A percentile compares a stretch with the other conserved stretches of the same genome.
Conservation (phyloP, 306 rosid genomes). For the Luffa aegyptiaca region DNA sequence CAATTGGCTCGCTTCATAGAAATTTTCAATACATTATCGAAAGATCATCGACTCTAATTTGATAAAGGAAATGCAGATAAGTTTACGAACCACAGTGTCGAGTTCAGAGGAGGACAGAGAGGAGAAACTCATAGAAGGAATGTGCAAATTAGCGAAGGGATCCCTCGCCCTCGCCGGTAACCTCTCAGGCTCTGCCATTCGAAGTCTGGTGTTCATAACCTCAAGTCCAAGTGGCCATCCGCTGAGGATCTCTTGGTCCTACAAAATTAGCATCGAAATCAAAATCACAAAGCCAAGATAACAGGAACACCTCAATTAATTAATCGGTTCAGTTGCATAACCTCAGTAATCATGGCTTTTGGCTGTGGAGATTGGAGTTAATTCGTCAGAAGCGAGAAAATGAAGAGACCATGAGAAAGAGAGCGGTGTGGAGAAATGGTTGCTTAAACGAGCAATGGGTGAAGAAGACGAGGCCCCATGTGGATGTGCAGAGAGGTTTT, state of each 20-base stretch:
- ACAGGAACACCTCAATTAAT: not conserved
- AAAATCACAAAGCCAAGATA: not conserved
- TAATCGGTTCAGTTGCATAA: conserved; percentile 9
- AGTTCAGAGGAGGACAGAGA: conserved; percentile 77
- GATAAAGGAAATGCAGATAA: not conserved
- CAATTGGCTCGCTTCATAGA: not conserved
- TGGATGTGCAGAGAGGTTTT: not conserved
- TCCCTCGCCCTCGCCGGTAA: conserved; percentile 19
- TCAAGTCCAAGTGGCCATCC: conserved; percentile 91
- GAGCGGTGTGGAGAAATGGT: not conserved
- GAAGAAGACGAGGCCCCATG: not conserved
- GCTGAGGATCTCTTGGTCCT: conserved; percentile 38
- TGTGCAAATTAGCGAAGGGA: conserved; percentile 20
- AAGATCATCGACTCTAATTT: not conserved
- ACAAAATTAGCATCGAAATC: conserved; percentile 4
- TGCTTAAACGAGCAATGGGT: not conserved
- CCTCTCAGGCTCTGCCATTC: conserved; percentile 27
- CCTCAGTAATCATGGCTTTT: conserved; percentile 45
- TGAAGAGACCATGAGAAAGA: no score
- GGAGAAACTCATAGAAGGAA: conserved; percentile 58
- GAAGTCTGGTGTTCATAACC: conserved; percentile 28
- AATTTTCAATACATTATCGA: not conserved
- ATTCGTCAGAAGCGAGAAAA: no score
- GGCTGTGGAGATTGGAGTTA: not conserved
- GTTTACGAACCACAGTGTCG: conserved; percentile 52